Evolutionary conservation across 208 protist genomes (phyloP).

Genomic region (Trypanosoma lewisi): DNA sequence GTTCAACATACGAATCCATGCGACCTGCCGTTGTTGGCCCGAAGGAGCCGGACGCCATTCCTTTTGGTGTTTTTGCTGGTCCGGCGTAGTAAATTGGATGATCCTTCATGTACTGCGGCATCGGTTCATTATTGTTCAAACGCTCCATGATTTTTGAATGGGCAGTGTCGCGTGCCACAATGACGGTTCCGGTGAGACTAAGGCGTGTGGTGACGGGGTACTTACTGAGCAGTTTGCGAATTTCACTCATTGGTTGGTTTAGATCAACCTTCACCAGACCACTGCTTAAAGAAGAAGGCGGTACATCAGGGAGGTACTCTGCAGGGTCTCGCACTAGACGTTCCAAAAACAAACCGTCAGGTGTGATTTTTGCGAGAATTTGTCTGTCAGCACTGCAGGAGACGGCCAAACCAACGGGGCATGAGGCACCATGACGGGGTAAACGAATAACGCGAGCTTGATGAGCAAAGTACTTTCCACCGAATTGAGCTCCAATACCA

Average conservation of each 20-base stretch:
- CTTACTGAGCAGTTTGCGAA: conserved; percentile 74
- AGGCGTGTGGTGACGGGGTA: conserved; percentile 90
- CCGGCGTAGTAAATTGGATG: conserved; percentile 96
- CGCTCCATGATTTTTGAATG: conserved; percentile 94
- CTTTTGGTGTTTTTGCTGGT: conserved; percentile 95
- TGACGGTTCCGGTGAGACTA: conserved; percentile 92
- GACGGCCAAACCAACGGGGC: conserved; percentile 94
- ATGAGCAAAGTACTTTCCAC: conserved; percentile 97
- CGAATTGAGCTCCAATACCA: conserved; percentile 96
- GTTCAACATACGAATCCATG: conserved; percentile 96
- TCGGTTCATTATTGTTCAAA: conserved; percentile 73
- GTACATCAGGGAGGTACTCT: conserved; percentile 90
- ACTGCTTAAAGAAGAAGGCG: conserved; percentile 30
- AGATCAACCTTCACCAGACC: conserved; percentile 87
- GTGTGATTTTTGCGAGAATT: conserved; percentile 93
- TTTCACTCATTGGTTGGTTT: conserved; percentile 86
- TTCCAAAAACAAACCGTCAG: conserved; percentile 94
- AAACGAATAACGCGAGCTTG: conserved; percentile 94
- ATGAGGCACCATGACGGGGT: conserved; percentile 89
- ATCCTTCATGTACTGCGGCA: conserved; percentile 94
- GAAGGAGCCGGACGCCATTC: conserved; percentile 94
- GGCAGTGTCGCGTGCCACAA: conserved; percentile 98
- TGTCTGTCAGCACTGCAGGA: conserved; percentile 96
- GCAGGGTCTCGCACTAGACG: conserved; percentile 91
- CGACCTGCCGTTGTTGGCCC: conserved; percentile 97